Conservation (phyloP, 371 early-diverging fungal genomes). For the Mucor mucedo region DNA sequence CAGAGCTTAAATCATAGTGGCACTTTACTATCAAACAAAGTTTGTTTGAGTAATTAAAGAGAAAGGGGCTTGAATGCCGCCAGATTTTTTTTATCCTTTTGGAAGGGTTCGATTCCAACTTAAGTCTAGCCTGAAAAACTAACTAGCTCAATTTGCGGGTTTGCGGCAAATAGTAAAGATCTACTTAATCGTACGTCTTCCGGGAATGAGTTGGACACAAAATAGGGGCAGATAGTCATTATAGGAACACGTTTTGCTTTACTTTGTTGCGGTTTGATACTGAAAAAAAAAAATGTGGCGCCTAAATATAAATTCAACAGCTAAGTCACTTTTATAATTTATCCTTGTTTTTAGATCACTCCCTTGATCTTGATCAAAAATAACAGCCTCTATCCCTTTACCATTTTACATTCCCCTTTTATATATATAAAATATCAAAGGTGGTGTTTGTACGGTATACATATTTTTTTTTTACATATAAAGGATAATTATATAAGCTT, state of each 20-base stretch:
- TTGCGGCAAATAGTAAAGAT: too few species aligned
- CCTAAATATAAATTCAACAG: background rate
- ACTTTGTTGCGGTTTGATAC: background rate
- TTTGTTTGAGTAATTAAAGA: too few species aligned
- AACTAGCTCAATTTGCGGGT: too few species aligned
- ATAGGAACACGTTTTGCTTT: background rate
- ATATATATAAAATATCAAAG: background rate
- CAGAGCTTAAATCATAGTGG: too few species aligned
- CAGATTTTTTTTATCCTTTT: too few species aligned
- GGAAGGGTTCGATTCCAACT: too few species aligned
- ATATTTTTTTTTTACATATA: background rate
- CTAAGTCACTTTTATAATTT: conserved; percentile 1
- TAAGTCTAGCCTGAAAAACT: too few species aligned
- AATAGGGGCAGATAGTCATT: too few species aligned
- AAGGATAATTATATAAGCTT: background rate
- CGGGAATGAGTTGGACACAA: too few species aligned
- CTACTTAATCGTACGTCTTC: too few species aligned
- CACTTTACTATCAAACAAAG: too few species aligned
- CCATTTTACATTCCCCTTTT: background rate
- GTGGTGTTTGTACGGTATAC: background rate
- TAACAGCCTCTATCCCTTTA: background rate
- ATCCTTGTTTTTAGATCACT: background rate
- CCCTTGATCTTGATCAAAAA: conserved; percentile 1
- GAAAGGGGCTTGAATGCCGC: too few species aligned
- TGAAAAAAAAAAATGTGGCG: background rate